Base-by-base conservation (phyloP, 495 filamentous ascomycete species). In the Aspergillus olivimuriae region DNA sequence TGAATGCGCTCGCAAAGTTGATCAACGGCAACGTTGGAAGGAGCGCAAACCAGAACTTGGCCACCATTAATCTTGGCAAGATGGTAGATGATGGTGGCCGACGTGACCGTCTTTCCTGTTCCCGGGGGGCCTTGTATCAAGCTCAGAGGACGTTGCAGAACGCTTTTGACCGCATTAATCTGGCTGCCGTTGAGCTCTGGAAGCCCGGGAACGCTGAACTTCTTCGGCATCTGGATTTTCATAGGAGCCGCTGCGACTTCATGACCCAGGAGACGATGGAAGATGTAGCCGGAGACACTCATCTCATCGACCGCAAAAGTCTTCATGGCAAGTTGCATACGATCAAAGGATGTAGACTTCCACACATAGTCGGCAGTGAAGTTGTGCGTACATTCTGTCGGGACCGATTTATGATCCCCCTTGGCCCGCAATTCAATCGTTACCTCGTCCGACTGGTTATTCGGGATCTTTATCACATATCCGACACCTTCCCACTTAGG, bases 281-380 rank as follows among this genome's bases (percentile, higher is more conserved):
- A 99, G 48, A 99, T 95, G 69, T 97, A 99, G 34, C 92, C 92
- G 17, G 91, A 96, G 39, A 99, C 89, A 57, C 90, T 96, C 83
- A 94, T 87, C 56, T 99, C 92, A 51, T 99, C 92, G 38, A 99
- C 82, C 17, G 92, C 92, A 58, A 99, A 99, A 0, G 87, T 97
- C 75, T 97, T 96, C 92, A 99, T 97, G 26, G 92, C 92, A 48
- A 87, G 80, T 62, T 99, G 92, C 92, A 99, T 99, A 47, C 92
- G 89, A 59, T 99, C 92, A 57, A 97, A 99, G 0, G 90, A 95
- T 1, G 94, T 99, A 16, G 92, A 92, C 57, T 99, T 99, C 92
- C 92, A 99, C 22, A 99, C 92, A 58, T 99, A 99, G 62, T 99
- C 92, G 46, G 90, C 92, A 26, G 85, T 94, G 63, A 97, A 99